Percentiles rank a stretch among this genome's conserved stretches.
phyloP scores from a whole-genome alignment of 305 asterid species.

The Ajuga reptans region DNA sequence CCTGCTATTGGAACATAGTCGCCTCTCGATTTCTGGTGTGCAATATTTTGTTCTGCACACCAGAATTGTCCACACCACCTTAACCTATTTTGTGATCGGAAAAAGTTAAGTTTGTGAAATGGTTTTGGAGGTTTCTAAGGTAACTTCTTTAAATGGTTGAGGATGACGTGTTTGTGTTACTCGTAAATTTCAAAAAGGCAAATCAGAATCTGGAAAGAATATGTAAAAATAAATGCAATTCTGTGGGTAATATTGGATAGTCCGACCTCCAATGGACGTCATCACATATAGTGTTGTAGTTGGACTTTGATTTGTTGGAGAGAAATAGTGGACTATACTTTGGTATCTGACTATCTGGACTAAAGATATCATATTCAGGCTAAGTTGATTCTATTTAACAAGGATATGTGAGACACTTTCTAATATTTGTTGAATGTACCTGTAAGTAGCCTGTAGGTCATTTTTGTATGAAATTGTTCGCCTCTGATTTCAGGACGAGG shows the following conservation, averaged over 20 bases:
- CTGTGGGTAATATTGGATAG: background rate
- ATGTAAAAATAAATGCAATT: background rate
- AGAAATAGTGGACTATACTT: background rate
- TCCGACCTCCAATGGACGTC: background rate
- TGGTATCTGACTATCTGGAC: background rate
- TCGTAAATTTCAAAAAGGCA: background rate
- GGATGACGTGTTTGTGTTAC: background rate
- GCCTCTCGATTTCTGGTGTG: background rate
- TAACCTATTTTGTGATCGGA: background rate
- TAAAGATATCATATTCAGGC: background rate
- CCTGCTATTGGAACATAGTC: background rate
- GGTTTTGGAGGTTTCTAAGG: background rate
- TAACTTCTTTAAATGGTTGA: background rate
- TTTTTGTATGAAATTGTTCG: constrained; percentile 16
- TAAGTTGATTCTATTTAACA: background rate
- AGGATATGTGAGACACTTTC: background rate
- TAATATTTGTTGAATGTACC: constrained; percentile 1
- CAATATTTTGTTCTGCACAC: background rate
- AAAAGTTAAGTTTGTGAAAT: background rate
- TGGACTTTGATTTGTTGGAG: background rate
- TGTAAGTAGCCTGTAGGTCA: constrained; percentile 9
- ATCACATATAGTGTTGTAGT: background rate
- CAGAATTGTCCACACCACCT: background rate
- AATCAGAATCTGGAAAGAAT: background rate
- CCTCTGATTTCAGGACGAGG: constrained; percentile 75